Base-by-base conservation (phyloP, 805 yeast genomes). In the Candida pseudofarinosa region DNA sequence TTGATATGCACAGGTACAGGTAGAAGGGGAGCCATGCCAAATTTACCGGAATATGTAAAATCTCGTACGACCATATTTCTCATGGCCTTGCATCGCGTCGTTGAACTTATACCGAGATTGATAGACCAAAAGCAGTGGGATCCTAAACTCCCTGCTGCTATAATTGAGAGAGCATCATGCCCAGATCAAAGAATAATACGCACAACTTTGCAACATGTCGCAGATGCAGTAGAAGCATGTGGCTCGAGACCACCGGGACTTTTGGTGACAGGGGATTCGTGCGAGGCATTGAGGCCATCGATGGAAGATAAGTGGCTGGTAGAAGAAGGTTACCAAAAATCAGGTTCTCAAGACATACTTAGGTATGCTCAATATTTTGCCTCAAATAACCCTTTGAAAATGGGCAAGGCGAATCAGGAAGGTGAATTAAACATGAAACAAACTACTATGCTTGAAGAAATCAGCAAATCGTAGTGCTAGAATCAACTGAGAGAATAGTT, bases 231-330 rank as follows among this genome's bases (percentile, higher is more conserved):
- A 1, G 83, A 83, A 48, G 77, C 77, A 20, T 76, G 80, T 35
- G 97, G 96, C 0, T 82, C 93, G 10, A 72, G 96, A 48, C 98
- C 98, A 0, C 98, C 98, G 0, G 98, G 98, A 0, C 67, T 91
- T 41, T 69, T 91, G 34, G 83, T 91, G 2, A 77, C 88, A 1
- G 98, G 98, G 0, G 71, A 75, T 48, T 83, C 91, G 0, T 90
- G 97, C 51, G 74, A 74, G 8, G 82, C 80, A 0, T 58, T 80
- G 14, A 53, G 55, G 23, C 47, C 53, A 23, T 34, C 53, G 3
- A 41, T 52, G 0, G 45, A 35, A 14, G 62, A 54, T 19, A 59
- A 54, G 30, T 77, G 82, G 82, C 41, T 49, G 1, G 69, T 77
- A 2, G 79, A 75, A 46, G 81, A 77, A 50, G 78, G 80, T 2